Conservation (phyloP, 2,329 filamentous ascomycete genomes). For the Aspergillus transmontanensis region DNA sequence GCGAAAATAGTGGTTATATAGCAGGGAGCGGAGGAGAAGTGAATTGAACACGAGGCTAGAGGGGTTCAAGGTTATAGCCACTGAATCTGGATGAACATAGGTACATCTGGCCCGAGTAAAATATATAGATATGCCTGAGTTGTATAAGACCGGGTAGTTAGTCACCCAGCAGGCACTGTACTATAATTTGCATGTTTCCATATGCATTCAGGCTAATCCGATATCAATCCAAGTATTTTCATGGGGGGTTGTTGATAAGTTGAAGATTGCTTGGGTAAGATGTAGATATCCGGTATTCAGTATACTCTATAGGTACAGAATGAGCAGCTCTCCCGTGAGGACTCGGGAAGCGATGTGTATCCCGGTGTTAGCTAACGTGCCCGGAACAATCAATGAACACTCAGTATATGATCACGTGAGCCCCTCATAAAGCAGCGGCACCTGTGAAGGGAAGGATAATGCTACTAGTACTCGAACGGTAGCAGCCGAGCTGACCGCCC, state of each 20-base stretch:
- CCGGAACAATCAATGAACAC: not conserved
- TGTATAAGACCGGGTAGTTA: too few species aligned
- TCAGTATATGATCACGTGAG: not conserved
- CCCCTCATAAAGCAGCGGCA: not conserved
- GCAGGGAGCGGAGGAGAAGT: not conserved
- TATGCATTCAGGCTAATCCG: too few species aligned
- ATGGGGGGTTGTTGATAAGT: too few species aligned
- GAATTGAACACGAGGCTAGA: not conserved
- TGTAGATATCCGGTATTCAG: not conserved
- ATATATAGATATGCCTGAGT: too few species aligned
- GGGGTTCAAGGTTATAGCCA: not conserved
- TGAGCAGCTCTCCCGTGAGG: not conserved
- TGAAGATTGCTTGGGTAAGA: too few species aligned
- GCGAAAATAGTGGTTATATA: not conserved
- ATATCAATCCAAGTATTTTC: too few species aligned
- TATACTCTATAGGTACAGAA: not conserved
- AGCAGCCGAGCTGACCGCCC: not conserved
- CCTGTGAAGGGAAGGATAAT: not conserved
- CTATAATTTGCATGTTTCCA: too few species aligned
- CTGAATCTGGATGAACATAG: not conserved
- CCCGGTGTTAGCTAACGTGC: not conserved
- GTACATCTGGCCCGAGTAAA: not conserved
- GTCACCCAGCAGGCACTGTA: too few species aligned
- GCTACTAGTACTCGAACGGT: too few species aligned
- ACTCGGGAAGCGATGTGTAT: not conserved